phyloP scores from a whole-genome alignment of 2,329 filamentous ascomycete species.

The Coniochaeta sp. region DNA sequence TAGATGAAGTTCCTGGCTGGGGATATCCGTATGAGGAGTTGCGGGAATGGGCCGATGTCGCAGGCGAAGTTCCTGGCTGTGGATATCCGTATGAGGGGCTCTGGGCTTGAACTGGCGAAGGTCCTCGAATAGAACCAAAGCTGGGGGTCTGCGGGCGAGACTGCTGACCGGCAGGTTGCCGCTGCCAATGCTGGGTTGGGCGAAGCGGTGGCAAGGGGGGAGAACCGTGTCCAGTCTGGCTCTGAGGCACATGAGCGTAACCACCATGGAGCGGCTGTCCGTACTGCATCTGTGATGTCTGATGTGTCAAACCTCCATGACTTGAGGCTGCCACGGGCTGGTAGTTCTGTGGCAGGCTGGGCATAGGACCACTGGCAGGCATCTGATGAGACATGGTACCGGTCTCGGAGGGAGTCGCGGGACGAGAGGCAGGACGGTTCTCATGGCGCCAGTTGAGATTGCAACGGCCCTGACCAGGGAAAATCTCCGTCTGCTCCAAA shows the following conservation, averaged over 20 bases:
- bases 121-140: too few species aligned
- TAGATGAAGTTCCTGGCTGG: too few species aligned
- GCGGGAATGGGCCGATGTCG: too few species aligned
- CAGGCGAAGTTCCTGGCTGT: too few species aligned
- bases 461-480: not conserved
- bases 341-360: not conserved
- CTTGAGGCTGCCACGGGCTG: not conserved
- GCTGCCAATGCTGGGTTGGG: too few species aligned
- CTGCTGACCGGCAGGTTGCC: too few species aligned
- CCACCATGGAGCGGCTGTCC: not conserved
- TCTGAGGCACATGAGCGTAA: not conserved
- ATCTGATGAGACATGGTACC: not conserved
- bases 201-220: too few species aligned
- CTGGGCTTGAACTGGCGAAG: too few species aligned
- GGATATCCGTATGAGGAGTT: too few species aligned
- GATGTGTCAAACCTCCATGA: not conserved
- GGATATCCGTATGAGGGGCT: too few species aligned
- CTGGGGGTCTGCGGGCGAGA: too few species aligned
- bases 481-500: not conserved
- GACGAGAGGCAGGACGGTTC: not conserved
- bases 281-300: not conserved
- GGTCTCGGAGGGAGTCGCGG: not conserved
- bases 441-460: not conserved
- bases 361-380: not conserved
- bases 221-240: too few species aligned